Percentiles rank a stretch among this genome's conserved stretches.
These are phyloP conservation scores for Xylaria sp. DNA, from an alignment of 2,329 filamentous ascomycete genomes.

Conservation along the genomic window DNA sequence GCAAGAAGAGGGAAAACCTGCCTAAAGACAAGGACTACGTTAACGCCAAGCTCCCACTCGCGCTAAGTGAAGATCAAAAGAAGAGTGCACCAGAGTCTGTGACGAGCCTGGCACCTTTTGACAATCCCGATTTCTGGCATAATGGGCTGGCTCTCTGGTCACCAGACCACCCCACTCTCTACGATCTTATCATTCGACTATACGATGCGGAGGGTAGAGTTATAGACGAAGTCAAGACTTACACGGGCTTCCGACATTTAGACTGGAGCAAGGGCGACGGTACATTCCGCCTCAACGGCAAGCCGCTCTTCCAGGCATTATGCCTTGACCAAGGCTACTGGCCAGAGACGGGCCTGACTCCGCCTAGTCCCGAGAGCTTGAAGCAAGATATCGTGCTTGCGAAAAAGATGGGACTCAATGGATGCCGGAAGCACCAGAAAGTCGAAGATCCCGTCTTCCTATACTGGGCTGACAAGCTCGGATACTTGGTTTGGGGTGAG, in stretches of 20 bases:
- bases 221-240: conserved; percentile 68
- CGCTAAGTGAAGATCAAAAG: conserved; percentile 56
- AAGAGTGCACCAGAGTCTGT: conserved; percentile 54
- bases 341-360: conserved; percentile 70
- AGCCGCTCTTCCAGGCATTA: conserved; percentile 69
- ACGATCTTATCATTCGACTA: conserved; percentile 65
- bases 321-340: conserved; percentile 73
- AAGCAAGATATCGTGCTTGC: conserved; percentile 64
- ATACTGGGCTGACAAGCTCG: conserved; percentile 70
- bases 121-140: conserved; percentile 58
- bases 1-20: conserved; percentile 57
- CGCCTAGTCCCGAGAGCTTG: conserved; percentile 59
- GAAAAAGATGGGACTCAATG: conserved; percentile 72
- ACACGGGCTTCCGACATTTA: conserved; percentile 69
- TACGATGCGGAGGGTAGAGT: conserved; percentile 55
- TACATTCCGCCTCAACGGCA: conserved; percentile 68
- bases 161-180: conserved; percentile 66
- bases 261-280: conserved; percentile 68
- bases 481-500: conserved; percentile 72
- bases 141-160: conserved; percentile 71
- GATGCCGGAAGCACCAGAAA: conserved; percentile 73
- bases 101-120: conserved; percentile 50
- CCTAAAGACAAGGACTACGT: conserved; percentile 62
- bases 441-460: conserved; percentile 70
- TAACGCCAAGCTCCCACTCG: conserved; percentile 60